A percentile compares a stretch with the other conserved stretches of the same genome.
Conservation (phyloP, 1,139 yeast species). For the Kodamaea sp. region DNA sequence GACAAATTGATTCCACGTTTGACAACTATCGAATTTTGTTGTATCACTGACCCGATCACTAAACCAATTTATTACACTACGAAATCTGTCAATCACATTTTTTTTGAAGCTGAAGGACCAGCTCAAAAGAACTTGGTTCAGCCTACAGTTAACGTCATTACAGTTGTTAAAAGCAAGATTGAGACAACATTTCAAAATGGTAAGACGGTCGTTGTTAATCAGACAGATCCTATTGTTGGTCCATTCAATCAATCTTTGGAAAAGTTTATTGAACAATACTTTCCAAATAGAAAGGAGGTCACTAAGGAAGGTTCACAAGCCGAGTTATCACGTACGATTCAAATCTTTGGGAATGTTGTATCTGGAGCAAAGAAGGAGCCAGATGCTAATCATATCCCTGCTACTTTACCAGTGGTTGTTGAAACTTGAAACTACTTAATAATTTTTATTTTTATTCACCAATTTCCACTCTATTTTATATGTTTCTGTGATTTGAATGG, state of each 20-base stretch:
- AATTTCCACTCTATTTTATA: neutral
- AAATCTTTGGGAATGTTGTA: conserved; percentile 39
- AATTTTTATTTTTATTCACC: neutral
- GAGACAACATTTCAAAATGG: conserved; percentile 30
- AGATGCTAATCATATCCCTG: neutral
- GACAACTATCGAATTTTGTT: conserved; percentile 36
- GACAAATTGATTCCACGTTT: conserved; percentile 37
- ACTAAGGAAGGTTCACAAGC: conserved; percentile 43
- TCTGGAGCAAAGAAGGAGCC: conserved; percentile 12
- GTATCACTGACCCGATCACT: conserved; percentile 38
- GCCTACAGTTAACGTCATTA: conserved; percentile 42
- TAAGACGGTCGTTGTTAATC: conserved; percentile 56
- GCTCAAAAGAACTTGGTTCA: conserved; percentile 18
- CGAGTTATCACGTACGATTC: conserved; percentile 49
- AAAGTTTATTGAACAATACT: conserved; percentile 36
- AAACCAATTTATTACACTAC: conserved; percentile 1
- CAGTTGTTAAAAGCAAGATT: conserved; percentile 39
- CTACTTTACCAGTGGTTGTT: too few relatives aligned
- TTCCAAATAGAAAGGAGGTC: conserved; percentile 48
- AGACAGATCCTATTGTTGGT: conserved; percentile 57
- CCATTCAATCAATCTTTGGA: conserved; percentile 59
- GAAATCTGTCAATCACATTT: neutral
- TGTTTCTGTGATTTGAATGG: neutral
- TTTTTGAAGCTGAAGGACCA: conserved; percentile 4
- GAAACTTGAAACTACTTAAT: too few relatives aligned